Evolutionary conservation across 306 rosid genomes (phyloP).

Genomic region (Gastrolobium bilobum): DNA sequence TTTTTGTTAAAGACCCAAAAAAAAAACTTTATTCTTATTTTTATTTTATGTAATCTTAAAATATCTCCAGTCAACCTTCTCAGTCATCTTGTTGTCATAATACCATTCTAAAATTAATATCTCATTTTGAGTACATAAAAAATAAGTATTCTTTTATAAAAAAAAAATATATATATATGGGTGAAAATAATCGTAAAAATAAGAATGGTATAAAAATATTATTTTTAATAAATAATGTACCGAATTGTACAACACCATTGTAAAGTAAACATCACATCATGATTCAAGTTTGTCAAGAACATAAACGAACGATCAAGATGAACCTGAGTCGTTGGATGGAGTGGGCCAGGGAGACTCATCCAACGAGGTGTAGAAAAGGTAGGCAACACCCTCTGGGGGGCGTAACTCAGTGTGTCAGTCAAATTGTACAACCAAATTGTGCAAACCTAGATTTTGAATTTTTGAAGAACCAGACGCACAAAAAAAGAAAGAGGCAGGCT

Average conservation of each 20-base stretch:
- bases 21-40: too few relatives aligned
- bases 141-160: too few relatives aligned
- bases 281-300: neutral
- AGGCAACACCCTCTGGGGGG: neutral
- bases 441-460: conserved; percentile 48
- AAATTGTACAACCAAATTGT: conserved; percentile 17
- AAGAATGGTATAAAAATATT: too few relatives aligned
- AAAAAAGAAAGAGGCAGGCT: neutral
- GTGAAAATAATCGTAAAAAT: too few relatives aligned
- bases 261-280: conserved; percentile 33
- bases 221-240: too few relatives aligned
- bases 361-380: conserved; percentile 33
- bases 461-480: conserved; percentile 12
- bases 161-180: too few relatives aligned
- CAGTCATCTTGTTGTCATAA: too few relatives aligned
- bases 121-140: too few relatives aligned
- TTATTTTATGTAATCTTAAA: too few relatives aligned
- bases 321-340: conserved; percentile 43
- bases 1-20: too few relatives aligned
- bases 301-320: neutral
- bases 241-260: neutral
- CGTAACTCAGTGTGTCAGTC: conserved; percentile 36
- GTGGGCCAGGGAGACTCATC: conserved; percentile 42
- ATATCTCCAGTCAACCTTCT: too few relatives aligned
- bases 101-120: too few relatives aligned